These are phyloP conservation scores for Sphaerobolus stellatus DNA, from an alignment of 1,284 basidiomycete species.

Conservation along the genomic window DNA sequence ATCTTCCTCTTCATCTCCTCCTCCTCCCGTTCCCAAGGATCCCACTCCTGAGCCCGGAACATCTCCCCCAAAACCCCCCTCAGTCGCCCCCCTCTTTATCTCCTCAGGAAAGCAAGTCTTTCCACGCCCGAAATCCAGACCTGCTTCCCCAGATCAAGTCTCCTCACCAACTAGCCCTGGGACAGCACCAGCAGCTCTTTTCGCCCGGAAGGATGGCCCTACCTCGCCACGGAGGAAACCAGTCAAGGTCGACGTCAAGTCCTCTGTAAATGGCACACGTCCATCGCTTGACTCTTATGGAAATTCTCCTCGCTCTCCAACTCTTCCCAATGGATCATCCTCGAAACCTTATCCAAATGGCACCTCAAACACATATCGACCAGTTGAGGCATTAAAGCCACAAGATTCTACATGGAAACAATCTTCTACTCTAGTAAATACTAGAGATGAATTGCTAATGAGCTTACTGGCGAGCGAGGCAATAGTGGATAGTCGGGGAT, in stretches of 20 bases:
- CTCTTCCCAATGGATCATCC: slow-evolving; percentile 4
- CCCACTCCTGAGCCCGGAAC: slow-evolving; percentile 21
- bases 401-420: slow-evolving; percentile 41
- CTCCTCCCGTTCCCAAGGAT: slow-evolving; percentile 20
- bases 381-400: slow-evolving; percentile 9
- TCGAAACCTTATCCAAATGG: slow-evolving; percentile 17
- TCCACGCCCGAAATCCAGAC: slow-evolving; percentile 41
- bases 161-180: slow-evolving; percentile 26
- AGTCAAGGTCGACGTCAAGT: too few relatives aligned
- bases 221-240: slow-evolving; percentile 43
- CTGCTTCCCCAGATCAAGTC: slow-evolving; percentile 23
- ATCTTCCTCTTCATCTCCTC: slow-evolving; percentile 22
- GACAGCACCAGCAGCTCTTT: slow-evolving; percentile 45
- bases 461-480: slow-evolving; percentile 86
- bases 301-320: slow-evolving; percentile 30
- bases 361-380: slow-evolving; percentile 31
- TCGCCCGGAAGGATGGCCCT: slow-evolving; percentile 33
- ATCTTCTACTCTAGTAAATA: slow-evolving; percentile 39
- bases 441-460: slow-evolving; percentile 76
- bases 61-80: slow-evolving; percentile 18
- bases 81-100: slow-evolving; percentile 23
- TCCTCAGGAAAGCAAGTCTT: slow-evolving; percentile 42
- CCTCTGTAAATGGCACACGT: too few relatives aligned
- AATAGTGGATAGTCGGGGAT: slow-evolving; percentile 75
- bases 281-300: too few relatives aligned